Base-by-base conservation (phyloP, 495 filamentous ascomycete species). In the Lichina pygmaea region DNA sequence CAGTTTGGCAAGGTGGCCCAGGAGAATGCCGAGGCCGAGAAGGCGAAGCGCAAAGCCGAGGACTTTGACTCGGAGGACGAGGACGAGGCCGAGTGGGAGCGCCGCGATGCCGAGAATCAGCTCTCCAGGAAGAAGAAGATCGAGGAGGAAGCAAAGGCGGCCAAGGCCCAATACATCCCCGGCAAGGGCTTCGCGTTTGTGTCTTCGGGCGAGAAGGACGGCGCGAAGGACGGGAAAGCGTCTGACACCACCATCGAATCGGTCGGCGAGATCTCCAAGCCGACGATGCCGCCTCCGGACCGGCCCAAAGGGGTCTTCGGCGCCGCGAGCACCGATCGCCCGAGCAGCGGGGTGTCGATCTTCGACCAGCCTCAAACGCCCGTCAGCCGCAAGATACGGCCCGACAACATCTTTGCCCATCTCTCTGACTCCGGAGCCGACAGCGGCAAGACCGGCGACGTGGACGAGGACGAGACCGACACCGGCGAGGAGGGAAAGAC, bases 21-120 rank as follows among this genome's bases (percentile, higher is more conserved):
- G 31, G 34, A 56, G 39, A 41, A 38, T 9, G 50, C 51, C 34
- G 42, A 58, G 34, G 60, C 65, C 36, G 60, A 60, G 42, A 66
- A 67, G 48, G 56, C 53, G 12, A 68, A 68, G 53, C 66, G 67
- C 42, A 73, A 67, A 52, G 65, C 59, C 1, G 68, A 68, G 43
- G 69, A 75, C 2, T 66, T 62, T 44, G 69, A 72, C 48, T 70
- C 65, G 0, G 69, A 71, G 11, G 66, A 70, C 31, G 67, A 68
- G 13, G 60, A 66, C 34, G 63, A 67, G 42, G 62, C 50, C n/a
- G 65, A 67, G 34, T 67, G 64, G 62, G 62, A 65, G 44, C 58
- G 61, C 36, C 51, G 57, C 46, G 57, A 69, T 50, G 61, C 61
- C 6, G 63, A 68, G 48, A 51, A 60, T 24, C 67, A 68, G 47